phyloP scores from a whole-genome alignment of 805 yeast genomes.

The Wickerhamomyces rabaulensis region DNA sequence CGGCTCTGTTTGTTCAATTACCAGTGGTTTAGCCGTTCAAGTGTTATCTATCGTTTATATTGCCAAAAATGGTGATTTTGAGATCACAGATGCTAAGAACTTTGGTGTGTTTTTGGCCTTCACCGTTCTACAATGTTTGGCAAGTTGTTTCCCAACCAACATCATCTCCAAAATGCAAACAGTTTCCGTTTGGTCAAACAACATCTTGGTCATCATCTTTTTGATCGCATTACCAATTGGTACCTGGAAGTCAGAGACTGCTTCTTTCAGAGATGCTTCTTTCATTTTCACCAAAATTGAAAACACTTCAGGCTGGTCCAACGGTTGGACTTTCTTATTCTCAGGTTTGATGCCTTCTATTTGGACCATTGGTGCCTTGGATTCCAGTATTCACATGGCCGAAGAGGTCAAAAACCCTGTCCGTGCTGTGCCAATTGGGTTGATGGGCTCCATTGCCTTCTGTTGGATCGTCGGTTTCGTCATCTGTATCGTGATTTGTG shows the following conservation, averaged over 20 bases:
- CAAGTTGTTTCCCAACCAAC: constrained; percentile 49
- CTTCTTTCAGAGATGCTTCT: constrained; percentile 40
- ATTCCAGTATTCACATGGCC: constrained; percentile 66
- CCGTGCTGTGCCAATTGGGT: constrained; percentile 61
- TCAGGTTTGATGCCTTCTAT: constrained; percentile 57
- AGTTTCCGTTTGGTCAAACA: constrained; percentile 46
- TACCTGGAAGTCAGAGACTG: constrained; percentile 23
- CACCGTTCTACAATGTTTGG: constrained; percentile 39
- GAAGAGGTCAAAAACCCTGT: constrained; percentile 66
- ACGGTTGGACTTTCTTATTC: constrained; percentile 51
- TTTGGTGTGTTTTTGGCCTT: constrained; percentile 60
- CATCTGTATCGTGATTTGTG: constrained; percentile 47
- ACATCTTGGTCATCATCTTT: constrained; percentile 43
- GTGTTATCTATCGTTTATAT: constrained; percentile 46
- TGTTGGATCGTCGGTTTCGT: constrained; percentile 57
- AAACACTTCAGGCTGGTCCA: constrained; percentile 49
- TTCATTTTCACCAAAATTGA: constrained; percentile 51
- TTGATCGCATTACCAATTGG: constrained; percentile 60
- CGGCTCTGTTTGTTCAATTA: constrained; percentile 59
- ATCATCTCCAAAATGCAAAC: constrained; percentile 52
- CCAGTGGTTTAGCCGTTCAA: constrained; percentile 57
- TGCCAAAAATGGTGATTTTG: constrained; percentile 37
- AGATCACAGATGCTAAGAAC: constrained; percentile 41
- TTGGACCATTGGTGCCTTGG: constrained; percentile 77
- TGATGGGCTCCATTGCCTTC: constrained; percentile 48